Evolutionary conservation across 495 filamentous ascomycete species (phyloP).

Genomic region (Aspergillus haitiensis): DNA sequence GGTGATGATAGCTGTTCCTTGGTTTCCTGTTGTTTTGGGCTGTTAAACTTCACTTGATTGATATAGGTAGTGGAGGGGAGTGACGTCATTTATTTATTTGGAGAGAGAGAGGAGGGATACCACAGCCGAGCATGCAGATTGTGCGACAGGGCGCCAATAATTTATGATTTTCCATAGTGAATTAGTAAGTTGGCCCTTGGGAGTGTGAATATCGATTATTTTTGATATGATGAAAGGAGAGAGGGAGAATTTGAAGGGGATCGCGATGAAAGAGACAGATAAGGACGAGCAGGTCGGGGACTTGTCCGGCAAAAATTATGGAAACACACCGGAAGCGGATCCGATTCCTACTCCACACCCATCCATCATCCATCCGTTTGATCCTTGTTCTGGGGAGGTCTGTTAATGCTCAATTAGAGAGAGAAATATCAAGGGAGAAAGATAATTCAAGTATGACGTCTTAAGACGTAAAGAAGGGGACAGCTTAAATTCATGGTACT

Average conservation of each 20-base stretch:
- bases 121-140: conserved; percentile 4
- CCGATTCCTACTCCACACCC: background rate
- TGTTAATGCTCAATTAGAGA: too few species aligned
- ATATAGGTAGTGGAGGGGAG: background rate
- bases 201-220: background rate
- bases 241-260: background rate
- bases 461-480: too few species aligned
- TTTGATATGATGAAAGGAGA: background rate
- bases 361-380: too few species aligned
- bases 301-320: background rate
- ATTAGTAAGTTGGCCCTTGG: too few species aligned
- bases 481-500: too few species aligned
- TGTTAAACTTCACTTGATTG: background rate
- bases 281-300: background rate
- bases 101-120: background rate
- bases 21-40: conserved; percentile 30
- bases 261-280: background rate
- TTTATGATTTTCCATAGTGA: too few species aligned
- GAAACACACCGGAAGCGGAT: background rate
- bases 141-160: background rate
- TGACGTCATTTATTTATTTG: background rate
- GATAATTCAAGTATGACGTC: too few species aligned
- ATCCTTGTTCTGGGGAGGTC: too few species aligned
- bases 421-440: too few species aligned
- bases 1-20: conserved; percentile 38